Base-by-base conservation (phyloP, 352 stramenopile genomes). In the Phytophthora syringae region DNA sequence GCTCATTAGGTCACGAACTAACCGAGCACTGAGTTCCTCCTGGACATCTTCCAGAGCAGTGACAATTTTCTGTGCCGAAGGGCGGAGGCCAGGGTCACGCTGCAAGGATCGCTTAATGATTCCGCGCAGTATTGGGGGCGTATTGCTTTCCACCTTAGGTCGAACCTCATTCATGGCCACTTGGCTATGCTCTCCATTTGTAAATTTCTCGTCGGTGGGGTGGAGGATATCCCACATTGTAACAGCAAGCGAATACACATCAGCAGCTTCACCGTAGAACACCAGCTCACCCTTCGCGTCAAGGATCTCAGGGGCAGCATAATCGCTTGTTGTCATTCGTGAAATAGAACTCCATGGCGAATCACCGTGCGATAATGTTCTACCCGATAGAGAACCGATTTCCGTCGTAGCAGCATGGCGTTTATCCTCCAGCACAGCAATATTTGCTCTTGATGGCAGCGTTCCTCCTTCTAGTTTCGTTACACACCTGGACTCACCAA, bases 181-280 rank as follows among this genome's bases (percentile, higher is more conserved):
- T 25, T 84, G 66, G 1, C 72, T 20, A 18, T 86, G 66, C 20
- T 77, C 79, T 28, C 57, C 58, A 11, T 65, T 62, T 52, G 64
- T 42, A 37, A 67, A 88, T 47, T 78, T 84, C 2, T 84, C 70
- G 2, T 21, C 22, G 1, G 51, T 53, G 2, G 76, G 77, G 27
- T 87, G 60, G 12, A 88, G 57, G 27, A 89, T 86, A 57, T 88
- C 77, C 80, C 83, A 92, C 56, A 89, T 79, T 9, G 82, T 88
- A 22, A 89, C 60, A 6, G 57, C 80, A 32, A 90, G 71, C 36
- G 79, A 78, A 67, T 86, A 89, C 1, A 90, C 65, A 57, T 90
- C 79, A 3, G 73, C 66, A 5, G 75, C 74, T 42, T 88, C 79
- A 7, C 63, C 67, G 44, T 88, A 85, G 4, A 53, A 58, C 4